A percentile compares a stretch with the other conserved stretches of the same genome.
These are phyloP conservation scores for Annulohypoxylon stygium DNA, from an alignment of 495 filamentous ascomycete species.

Conservation along the genomic window DNA sequence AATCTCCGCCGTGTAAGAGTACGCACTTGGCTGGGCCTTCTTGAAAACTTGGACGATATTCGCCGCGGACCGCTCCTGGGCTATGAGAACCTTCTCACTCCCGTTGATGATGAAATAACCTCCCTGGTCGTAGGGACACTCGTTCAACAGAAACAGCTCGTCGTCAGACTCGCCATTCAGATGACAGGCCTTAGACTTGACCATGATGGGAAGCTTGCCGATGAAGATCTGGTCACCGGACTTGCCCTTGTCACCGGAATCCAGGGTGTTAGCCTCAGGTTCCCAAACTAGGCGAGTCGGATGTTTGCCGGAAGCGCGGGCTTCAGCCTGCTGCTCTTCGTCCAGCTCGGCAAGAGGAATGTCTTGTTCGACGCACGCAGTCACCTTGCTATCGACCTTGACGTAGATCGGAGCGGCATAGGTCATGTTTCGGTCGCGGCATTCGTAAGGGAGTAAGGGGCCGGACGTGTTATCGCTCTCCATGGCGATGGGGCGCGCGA, in stretches of 20 bases:
- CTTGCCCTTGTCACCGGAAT: conserved; percentile 54
- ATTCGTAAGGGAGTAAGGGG: conserved; percentile 89
- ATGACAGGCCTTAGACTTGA: conserved; percentile 94
- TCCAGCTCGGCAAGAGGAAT: conserved; percentile 72
- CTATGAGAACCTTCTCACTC: conserved; percentile 98
- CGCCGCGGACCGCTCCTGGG: conserved; percentile 95
- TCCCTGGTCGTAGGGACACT: conserved; percentile 97
- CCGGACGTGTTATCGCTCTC: conserved; percentile 90
- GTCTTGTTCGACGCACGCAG: conserved; percentile 81
- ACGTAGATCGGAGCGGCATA: conserved; percentile 93
- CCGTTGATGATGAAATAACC: conserved; percentile 99
- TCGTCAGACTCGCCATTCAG: conserved; percentile 83
- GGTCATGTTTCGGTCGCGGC: conserved; percentile 92
- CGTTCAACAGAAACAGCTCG: conserved; percentile 85
- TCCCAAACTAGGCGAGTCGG: conserved; percentile 71
- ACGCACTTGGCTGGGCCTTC: conserved; percentile 88
- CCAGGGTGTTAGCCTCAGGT: conserved; percentile 60
- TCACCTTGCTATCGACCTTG: conserved; percentile 81
- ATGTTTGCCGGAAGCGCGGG: conserved; percentile 60
- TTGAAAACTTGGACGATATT: conserved; percentile 99
- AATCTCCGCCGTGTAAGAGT: conserved; percentile 94
- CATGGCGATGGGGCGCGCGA: conserved; percentile 87
- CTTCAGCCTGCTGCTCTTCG: conserved; percentile 68
- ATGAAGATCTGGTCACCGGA: conserved; percentile 73
- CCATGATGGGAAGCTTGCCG: conserved; percentile 96